Evolutionary conservation across 1,139 yeast genomes (phyloP), one percentile per base, ranked within the genome.

Genomic region (Pichia sp.): DNA sequence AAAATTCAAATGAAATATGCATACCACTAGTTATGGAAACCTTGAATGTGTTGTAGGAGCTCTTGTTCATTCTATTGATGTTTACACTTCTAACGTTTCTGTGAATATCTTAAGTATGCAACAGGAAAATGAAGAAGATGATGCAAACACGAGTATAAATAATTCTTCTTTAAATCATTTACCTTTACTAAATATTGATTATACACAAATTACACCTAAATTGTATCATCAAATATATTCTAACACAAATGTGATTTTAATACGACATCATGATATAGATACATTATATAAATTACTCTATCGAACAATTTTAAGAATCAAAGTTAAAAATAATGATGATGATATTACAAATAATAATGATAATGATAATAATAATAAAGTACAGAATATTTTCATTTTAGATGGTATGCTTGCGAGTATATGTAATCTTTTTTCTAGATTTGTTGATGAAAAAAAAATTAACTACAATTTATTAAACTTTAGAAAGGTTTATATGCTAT

Each of bases 371-470:
- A n/a, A 23, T 16, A 24, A 26, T 20, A 23, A 4, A 3, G 11
- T 9, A 10, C 25, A 40, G 6, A n/a, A 27, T 20, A 20, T 11
- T 8, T 20, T 23, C 25, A 46, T 29, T 35, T 46, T 10, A 20
- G 43, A 48, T 35, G 53, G 53, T 7, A 31, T 50, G 10, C 30
- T 50, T 23, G 10, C 43, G 8, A 23, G 30, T 2, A 20, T 50
- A 4, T 41, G 48, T 3, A 34, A 38, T 24, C n/a, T 41, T 5
- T 50, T 41, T 40, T 46, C 50, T 2, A 27, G 33, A 6, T 46
- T 46, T 29, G 31, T 50, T 1, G 37, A 29, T 16, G 22, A 16
- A 3, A 10, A 46, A 25, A 25, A 27, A 24, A 43, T 45, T 31
- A 37, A 31, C 8, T 42, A 34, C 23, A 32, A 25, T 4, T 23